Percentiles rank a stretch among this genome's conserved stretches.
Conservation (phyloP, 2,329 filamentous ascomycete species). For the Venturia oleaginea region DNA sequence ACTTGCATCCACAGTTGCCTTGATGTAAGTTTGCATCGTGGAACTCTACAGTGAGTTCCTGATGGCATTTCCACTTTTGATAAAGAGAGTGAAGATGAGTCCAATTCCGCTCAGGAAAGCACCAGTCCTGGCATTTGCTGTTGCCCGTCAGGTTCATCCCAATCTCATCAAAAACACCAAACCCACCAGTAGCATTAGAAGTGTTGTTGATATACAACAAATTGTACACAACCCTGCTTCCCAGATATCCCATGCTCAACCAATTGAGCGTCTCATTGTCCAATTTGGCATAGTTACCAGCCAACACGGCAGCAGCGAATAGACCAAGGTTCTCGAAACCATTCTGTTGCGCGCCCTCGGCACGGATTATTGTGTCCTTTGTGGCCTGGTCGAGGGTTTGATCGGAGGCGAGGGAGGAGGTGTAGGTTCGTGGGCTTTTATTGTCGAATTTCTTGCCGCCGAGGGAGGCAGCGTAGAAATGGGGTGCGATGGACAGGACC, state of each 20-base stretch:
- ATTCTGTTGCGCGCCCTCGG: conserved; percentile 30
- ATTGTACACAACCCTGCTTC: conserved; percentile 22
- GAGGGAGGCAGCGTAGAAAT: conserved; percentile 22
- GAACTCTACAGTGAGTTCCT: conserved; percentile 4
- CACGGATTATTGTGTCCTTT: conserved; percentile 26
- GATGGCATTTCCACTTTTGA: conserved; percentile 20
- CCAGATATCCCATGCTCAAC: conserved; percentile 22
- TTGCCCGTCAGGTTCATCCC: conserved; percentile 1
- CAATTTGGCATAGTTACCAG: conserved; percentile 29
- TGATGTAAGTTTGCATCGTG: neutral
- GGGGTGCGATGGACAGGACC: conserved; percentile 27
- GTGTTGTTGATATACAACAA: conserved; percentile 22
- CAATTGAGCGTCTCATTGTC: conserved; percentile 21
- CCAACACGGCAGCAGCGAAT: conserved; percentile 30
- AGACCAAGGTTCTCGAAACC: conserved; percentile 32
- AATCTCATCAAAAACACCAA: no score
- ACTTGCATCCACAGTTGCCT: neutral
- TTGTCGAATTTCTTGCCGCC: conserved; percentile 20
- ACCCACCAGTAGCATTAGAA: conserved; percentile 13
- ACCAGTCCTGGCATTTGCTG: conserved; percentile 16
- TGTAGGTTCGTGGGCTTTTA: conserved; percentile 23
- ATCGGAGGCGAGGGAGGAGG: conserved; percentile 20
- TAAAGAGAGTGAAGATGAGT: conserved; percentile 20
- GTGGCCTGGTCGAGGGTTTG: conserved; percentile 25
- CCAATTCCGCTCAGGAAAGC: conserved; percentile 20